phyloP scores from a whole-genome alignment of 768 basidiomycete genomes.

The Calocera cornea region DNA sequence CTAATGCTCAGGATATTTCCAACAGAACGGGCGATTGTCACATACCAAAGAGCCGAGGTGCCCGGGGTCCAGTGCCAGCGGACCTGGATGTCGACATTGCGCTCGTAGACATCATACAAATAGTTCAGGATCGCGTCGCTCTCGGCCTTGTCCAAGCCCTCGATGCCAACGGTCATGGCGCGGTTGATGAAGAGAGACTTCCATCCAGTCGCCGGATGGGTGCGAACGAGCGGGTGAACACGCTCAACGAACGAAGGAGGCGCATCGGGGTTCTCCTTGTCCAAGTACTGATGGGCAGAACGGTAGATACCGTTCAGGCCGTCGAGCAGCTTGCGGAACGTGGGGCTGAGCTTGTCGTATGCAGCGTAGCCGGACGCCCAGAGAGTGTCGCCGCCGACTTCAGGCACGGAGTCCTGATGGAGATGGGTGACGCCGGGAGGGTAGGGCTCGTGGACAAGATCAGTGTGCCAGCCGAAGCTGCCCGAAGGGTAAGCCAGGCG shows the following conservation, averaged over 20 bases:
- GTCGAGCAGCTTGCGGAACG: conserved; percentile 19
- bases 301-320: conserved; percentile 20
- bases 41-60: conserved; percentile 19
- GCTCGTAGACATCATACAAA: conserved; percentile 16
- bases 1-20: background rate
- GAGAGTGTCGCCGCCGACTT: conserved; percentile 22
- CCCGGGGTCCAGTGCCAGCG: conserved; percentile 23
- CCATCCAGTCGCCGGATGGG: conserved; percentile 21
- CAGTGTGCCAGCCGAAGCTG: too few species aligned
- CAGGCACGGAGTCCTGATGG: conserved; percentile 22
- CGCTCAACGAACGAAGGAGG: conserved; percentile 5
- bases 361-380: conserved; percentile 20
- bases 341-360: conserved; percentile 21
- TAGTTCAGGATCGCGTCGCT: conserved; percentile 13
- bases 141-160: conserved; percentile 16
- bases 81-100: conserved; percentile 19
- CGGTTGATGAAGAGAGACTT: conserved; percentile 20
- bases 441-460: conserved; percentile 20
- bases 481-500: too few species aligned
- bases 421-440: conserved; percentile 21
- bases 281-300: conserved; percentile 21
- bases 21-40: background rate
- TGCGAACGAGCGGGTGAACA: conserved; percentile 10
- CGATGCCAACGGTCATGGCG: conserved; percentile 17
- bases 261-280: conserved; percentile 17